A percentile compares a stretch with the other conserved stretches of the same genome.
phyloP scores from a whole-genome alignment of 1,284 basidiomycete genomes.

The Leccinum insolens region DNA sequence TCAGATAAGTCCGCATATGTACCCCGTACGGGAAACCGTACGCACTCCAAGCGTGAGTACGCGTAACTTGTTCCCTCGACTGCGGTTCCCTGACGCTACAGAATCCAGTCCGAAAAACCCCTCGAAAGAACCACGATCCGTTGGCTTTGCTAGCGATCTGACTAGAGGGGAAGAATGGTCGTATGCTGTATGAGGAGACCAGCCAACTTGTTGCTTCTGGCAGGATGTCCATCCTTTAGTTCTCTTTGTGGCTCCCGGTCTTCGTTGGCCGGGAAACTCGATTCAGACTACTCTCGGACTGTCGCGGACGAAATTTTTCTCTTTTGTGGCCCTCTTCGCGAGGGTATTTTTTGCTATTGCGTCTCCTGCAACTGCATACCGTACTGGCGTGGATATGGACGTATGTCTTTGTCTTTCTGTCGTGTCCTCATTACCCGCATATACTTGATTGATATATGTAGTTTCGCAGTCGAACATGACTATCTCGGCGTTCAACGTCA shows the following conservation, averaged over 20 bases:
- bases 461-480: background rate
- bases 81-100: background rate
- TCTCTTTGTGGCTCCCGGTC: constrained; percentile 47
- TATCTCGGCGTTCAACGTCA: background rate
- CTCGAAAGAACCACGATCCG: background rate
- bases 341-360: background rate
- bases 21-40: background rate
- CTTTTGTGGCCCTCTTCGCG: constrained; percentile 1
- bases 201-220: constrained; percentile 3
- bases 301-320: background rate
- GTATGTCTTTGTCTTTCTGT: background rate
- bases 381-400: background rate
- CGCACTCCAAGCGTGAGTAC: background rate
- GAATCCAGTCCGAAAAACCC: background rate
- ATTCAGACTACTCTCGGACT: background rate
- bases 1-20: background rate
- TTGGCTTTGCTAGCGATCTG: background rate
- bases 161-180: background rate
- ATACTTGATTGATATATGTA: background rate
- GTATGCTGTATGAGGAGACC: constrained; percentile 28
- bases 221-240: constrained; percentile 44
- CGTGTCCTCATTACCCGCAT: background rate
- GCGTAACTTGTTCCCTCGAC: background rate
- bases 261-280: constrained; percentile 36
- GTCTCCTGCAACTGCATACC: background rate